Evolutionary conservation across 2,329 filamentous ascomycete species (phyloP).

Genomic region (Fusarium buharicum): DNA sequence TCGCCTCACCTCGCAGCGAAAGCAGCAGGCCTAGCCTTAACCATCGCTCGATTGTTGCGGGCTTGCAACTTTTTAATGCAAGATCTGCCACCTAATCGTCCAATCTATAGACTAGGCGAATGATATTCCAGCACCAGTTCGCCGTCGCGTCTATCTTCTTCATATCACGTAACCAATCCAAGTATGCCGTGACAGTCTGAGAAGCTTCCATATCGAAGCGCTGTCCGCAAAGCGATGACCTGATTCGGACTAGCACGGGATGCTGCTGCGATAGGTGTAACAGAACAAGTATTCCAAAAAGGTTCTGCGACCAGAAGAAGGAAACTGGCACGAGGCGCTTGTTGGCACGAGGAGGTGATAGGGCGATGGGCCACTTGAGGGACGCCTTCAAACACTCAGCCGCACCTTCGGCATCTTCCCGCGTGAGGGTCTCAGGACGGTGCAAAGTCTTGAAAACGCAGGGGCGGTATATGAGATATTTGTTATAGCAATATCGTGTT

Average conservation of each 20-base stretch:
- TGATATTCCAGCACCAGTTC: slow-evolving; percentile 65
- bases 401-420: slow-evolving; percentile 65
- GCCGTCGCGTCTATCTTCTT: slow-evolving; percentile 64
- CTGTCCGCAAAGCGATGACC: slow-evolving; percentile 58
- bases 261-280: slow-evolving; percentile 65
- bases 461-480: slow-evolving; percentile 67
- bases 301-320: slow-evolving; percentile 71
- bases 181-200: slow-evolving; percentile 61
- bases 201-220: slow-evolving; percentile 62
- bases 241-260: slow-evolving; percentile 61
- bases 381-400: slow-evolving; percentile 66
- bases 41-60: background rate
- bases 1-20: slow-evolving; percentile 6
- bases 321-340: slow-evolving; percentile 68
- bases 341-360: slow-evolving; percentile 65
- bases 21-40: slow-evolving; percentile 5
- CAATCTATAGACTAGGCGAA: slow-evolving; percentile 58
- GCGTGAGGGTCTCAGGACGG: slow-evolving; percentile 62
- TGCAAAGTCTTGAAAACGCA: slow-evolving; percentile 70
- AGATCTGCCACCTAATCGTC: slow-evolving; percentile 36
- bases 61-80: background rate
- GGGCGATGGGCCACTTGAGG: slow-evolving; percentile 69
- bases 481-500: slow-evolving; percentile 68
- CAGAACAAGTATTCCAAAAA: slow-evolving; percentile 67
- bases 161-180: slow-evolving; percentile 70